These are phyloP conservation scores for Gaertneriomyces semiglobifer DNA, from an alignment of 192 early-diverging fungal genomes.

Conservation along the genomic window DNA sequence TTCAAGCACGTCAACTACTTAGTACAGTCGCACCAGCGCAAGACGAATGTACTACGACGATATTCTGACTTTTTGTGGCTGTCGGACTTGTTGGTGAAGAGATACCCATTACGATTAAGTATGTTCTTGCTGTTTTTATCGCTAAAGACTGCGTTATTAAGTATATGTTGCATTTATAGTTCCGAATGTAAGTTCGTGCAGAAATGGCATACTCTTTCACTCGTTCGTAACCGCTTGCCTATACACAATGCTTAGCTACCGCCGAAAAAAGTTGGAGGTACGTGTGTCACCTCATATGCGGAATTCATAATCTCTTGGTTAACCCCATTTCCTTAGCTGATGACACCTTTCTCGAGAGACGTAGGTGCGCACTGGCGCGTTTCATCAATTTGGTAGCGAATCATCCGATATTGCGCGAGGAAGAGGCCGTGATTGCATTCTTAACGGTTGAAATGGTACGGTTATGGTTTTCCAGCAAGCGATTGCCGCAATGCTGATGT, in stretches of 20 bases:
- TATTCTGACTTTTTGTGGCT: constrained; percentile 94
- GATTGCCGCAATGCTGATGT: neutral
- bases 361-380: constrained; percentile 65
- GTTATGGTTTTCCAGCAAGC: neutral
- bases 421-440: constrained; percentile 61
- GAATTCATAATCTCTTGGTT: neutral
- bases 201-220: neutral
- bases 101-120: constrained; percentile 76
- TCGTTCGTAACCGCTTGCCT: neutral
- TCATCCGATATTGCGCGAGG: constrained; percentile 67
- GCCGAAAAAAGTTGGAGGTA: constrained; percentile 84
- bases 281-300: neutral
- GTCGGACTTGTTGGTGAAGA: constrained; percentile 67
- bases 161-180: constrained; percentile 13
- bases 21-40: constrained; percentile 60
- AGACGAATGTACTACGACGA: constrained; percentile 65
- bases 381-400: constrained; percentile 74
- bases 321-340: constrained; percentile 45
- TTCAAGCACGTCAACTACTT: constrained; percentile 90
- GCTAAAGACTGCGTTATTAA: neutral
- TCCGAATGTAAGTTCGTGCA: constrained; percentile 27
- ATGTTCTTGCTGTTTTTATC: constrained; percentile 7
- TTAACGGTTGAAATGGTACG: constrained; percentile 64
- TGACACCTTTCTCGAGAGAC: constrained; percentile 63
- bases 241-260: constrained; percentile 59